phyloP scores from a whole-genome alignment of 2,329 filamentous ascomycete genomes.

The Teratosphaeriaceae sp. region DNA sequence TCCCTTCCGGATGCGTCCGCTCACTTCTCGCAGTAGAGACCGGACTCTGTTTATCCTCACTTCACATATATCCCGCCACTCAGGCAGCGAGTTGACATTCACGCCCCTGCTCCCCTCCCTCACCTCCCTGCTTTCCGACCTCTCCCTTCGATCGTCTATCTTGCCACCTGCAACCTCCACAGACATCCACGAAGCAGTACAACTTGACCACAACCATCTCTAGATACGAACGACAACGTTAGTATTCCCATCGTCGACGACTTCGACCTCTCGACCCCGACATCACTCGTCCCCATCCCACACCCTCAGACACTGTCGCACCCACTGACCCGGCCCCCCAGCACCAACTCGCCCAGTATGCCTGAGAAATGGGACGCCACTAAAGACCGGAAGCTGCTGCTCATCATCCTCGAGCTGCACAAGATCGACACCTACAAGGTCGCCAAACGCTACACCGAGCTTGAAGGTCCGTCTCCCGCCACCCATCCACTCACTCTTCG shows the following conservation, averaged over 20 bases:
- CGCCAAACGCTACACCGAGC: slow-evolving; percentile 11
- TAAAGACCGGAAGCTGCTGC: slow-evolving; percentile 18
- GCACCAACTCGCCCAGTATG: slow-evolving; percentile 14
- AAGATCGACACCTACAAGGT: slow-evolving; percentile 13
- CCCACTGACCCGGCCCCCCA: slow-evolving; percentile 5
- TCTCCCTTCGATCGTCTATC: not conserved
- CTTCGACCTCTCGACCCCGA: not conserved
- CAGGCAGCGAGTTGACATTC: no score
- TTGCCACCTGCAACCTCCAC: not conserved
- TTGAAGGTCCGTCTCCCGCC: slow-evolving; percentile 11
- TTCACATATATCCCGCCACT: no score
- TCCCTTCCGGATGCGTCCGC: no score
- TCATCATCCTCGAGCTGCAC: slow-evolving; percentile 14
- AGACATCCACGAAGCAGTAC: not conserved
- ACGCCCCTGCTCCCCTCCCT: no score
- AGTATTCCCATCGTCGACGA: not conserved
- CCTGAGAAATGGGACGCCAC: slow-evolving; percentile 17
- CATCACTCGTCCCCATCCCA: not conserved
- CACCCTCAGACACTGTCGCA: not conserved
- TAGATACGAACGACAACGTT: not conserved
- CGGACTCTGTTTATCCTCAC: no score
- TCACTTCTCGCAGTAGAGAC: no score
- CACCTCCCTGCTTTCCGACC: not conserved
- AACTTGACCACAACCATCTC: not conserved
- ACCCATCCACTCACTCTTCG: not conserved